Base-by-base conservation (phyloP, 164 flowering plant species). In the Umbellularia californica region DNA sequence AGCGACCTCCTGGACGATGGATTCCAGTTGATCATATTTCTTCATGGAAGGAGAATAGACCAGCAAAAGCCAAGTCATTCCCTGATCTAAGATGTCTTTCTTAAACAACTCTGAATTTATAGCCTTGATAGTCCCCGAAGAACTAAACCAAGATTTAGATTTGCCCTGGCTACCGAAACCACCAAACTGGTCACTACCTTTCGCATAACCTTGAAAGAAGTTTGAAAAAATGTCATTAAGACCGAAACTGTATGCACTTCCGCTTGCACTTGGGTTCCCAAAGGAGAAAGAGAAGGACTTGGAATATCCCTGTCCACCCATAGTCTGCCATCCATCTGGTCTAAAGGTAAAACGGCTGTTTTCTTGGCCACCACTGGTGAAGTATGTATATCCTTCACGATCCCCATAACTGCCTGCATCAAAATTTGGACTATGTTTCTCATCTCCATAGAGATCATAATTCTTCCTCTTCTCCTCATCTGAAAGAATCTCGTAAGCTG, bases 401-500 rank as follows among this genome's bases (percentile, higher is more conserved):
- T 75, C 85, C 60, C 90, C 90, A 58, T 84, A 78, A 78, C 33
- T 55, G 13, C 88, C 92, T 75, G 84, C 78, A 69, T 81, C 84
- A 85, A 92, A 91, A 65, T 89, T 89, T 55, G 92, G 91, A 47
- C 50, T 75, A 0, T 90, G 95, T 81, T 86, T 91, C 82, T 91
- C 97, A 82, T 95, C 95, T 17, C 97, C 98, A 82, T 91, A 89
- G 23, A 84, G 75, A 82, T 95, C 98, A 81, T 91, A 95, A 58
- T 91, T 93, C 81, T 95, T 95, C 72, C 98, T 87, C 83, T 92
- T 95, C 75, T 88, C 88, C 75, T 93, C 98, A 82, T 95, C 97
- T 5, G 97, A 92, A 79, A 95, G 80, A 58, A 91, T 84, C 72
- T 95, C 98, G 79, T 95, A 95, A 19, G 98, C 98, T 95, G 88